A percentile compares a stretch with the other conserved stretches of the same genome.
Conservation (phyloP, 1,284 basidiomycete genomes). For the Papiliotrema fonsecae region DNA sequence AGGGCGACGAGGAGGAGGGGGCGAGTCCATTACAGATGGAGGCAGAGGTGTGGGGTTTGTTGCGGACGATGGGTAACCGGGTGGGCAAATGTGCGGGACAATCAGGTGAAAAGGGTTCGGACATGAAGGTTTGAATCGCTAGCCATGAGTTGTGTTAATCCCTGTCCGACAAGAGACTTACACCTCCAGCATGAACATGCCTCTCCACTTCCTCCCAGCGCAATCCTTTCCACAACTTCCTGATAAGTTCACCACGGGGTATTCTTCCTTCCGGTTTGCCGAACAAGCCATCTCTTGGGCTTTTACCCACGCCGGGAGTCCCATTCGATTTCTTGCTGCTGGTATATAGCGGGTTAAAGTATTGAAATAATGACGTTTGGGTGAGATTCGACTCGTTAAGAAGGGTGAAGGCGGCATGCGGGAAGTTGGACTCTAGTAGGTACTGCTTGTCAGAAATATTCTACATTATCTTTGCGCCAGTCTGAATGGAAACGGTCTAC, state of each 20-base stretch:
- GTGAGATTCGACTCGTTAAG: slow-evolving; percentile 38
- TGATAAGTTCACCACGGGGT: slow-evolving; percentile 37
- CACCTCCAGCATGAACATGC: slow-evolving; percentile 27
- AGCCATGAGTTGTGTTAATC: slow-evolving; percentile 1
- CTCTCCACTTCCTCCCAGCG: slow-evolving; percentile 43
- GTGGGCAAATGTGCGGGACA: slow-evolving; percentile 35
- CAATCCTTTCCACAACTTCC: slow-evolving; percentile 42
- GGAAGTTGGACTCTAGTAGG: slow-evolving; percentile 43
- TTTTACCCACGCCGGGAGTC: slow-evolving; percentile 7
- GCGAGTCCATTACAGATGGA: slow-evolving; percentile 11
- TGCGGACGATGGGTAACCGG: slow-evolving; percentile 20
- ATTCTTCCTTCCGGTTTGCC: slow-evolving; percentile 26
- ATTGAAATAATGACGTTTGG: slow-evolving; percentile 36
- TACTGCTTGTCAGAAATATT: slow-evolving; percentile 22
- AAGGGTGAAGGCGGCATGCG: slow-evolving; percentile 43
- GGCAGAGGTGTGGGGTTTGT: slow-evolving; percentile 23
- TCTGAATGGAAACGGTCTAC: too few relatives aligned
- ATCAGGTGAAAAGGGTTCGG: slow-evolving; percentile 39
- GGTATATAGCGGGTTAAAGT: slow-evolving; percentile 33
- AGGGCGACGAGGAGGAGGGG: slow-evolving; percentile 23
- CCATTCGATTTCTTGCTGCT: slow-evolving; percentile 6
- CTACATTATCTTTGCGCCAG: background rate
- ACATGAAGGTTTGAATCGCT: slow-evolving; percentile 22
- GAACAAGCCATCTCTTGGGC: slow-evolving; percentile 16
- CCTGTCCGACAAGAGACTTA: slow-evolving; percentile 8